Percentiles rank a stretch among this genome's conserved stretches.
Conservation (phyloP, 768 basidiomycete species). For the Pholiota molesta region DNA sequence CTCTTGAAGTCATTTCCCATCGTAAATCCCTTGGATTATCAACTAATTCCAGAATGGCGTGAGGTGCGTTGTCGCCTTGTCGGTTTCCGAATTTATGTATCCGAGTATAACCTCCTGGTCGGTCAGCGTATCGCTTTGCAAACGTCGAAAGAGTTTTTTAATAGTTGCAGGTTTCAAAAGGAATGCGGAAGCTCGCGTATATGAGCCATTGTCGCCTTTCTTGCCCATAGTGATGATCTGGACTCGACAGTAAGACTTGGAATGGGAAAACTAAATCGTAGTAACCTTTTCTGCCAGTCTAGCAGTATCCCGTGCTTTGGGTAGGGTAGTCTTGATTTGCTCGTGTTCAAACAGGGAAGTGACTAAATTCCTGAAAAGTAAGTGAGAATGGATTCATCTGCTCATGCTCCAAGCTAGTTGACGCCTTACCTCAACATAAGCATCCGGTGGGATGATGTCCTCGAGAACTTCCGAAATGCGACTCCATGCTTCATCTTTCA, state of each 20-base stretch:
- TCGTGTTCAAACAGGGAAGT: constrained; percentile 94
- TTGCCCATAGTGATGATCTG: constrained; percentile 95
- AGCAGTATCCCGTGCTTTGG: constrained; percentile 92
- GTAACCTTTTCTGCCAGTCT: constrained; percentile 89
- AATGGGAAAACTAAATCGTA: not conserved
- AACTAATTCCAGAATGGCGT: constrained; percentile 92
- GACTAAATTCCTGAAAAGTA: constrained; percentile 77
- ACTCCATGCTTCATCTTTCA: constrained; percentile 88
- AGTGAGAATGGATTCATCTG: constrained; percentile 8
- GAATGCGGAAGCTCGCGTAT: constrained; percentile 75
- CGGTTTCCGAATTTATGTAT: constrained; percentile 92
- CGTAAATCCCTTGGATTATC: constrained; percentile 90
- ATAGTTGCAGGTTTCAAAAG: constrained; percentile 72
- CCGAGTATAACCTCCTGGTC: constrained; percentile 95
- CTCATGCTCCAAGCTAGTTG: not conserved
- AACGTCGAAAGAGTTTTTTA: constrained; percentile 86
- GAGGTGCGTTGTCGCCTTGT: constrained; percentile 89
- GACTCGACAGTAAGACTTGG: constrained; percentile 11
- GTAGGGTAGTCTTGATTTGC: constrained; percentile 92
- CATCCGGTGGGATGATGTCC: constrained; percentile 90
- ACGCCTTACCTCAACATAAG: constrained; percentile 80
- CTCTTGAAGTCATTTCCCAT: constrained; percentile 86
- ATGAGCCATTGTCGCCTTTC: constrained; percentile 72
- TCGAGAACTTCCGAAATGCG: constrained; percentile 89
- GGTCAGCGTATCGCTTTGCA: constrained; percentile 74